Percentiles rank a stretch among this genome's conserved stretches.
phyloP scores from a whole-genome alignment of 495 filamentous ascomycete species.

The Penicillium goetzii region DNA sequence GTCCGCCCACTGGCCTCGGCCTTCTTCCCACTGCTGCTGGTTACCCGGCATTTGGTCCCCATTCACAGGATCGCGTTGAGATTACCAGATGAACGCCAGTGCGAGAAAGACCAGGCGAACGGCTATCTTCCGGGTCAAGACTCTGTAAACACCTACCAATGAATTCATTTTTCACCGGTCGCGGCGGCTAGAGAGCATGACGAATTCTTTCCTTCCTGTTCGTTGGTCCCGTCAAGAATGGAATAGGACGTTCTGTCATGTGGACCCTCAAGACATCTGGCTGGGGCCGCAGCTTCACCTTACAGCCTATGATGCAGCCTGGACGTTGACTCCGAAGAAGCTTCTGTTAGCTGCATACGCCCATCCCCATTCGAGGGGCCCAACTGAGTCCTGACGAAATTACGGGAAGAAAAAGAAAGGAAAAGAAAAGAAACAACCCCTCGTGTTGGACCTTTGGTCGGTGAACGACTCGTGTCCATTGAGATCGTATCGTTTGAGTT shows the following conservation, averaged over 20 bases:
- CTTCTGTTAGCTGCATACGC: slow-evolving; percentile 22
- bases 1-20: slow-evolving; percentile 1
- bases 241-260: slow-evolving; percentile 11
- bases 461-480: slow-evolving; percentile 3
- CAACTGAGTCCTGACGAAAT: slow-evolving; percentile 7
- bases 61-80: slow-evolving; percentile 4
- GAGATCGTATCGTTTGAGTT: slow-evolving; percentile 12
- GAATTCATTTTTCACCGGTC: background rate
- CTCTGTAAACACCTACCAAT: background rate
- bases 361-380: slow-evolving; percentile 13
- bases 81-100: background rate
- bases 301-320: slow-evolving; percentile 23
- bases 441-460: slow-evolving; percentile 12
- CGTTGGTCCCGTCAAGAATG: background rate
- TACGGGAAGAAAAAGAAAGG: slow-evolving; percentile 1
- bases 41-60: slow-evolving; percentile 4
- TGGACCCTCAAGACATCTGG: slow-evolving; percentile 4
- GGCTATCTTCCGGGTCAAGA: background rate
- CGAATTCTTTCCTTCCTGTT: background rate
- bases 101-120: background rate
- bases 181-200: background rate
- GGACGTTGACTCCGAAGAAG: slow-evolving; percentile 23
- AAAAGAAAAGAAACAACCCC: background rate
- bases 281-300: slow-evolving; percentile 2
- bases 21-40: slow-evolving; percentile 1